Base-by-base conservation (phyloP, 2,329 filamentous ascomycete genomes). In the Fusarium scirpi region DNA sequence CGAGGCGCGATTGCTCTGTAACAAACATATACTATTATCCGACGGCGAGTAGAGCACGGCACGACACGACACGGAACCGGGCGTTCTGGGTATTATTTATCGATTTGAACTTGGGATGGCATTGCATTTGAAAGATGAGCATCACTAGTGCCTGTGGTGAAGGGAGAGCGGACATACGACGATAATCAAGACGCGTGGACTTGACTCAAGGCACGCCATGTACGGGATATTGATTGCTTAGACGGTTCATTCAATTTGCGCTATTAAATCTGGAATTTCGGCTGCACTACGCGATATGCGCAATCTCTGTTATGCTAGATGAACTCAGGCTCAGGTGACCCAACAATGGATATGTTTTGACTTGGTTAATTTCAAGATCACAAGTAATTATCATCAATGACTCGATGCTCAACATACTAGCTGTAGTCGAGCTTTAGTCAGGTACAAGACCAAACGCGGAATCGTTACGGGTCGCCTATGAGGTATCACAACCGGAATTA, bases 1-100 rank as follows among this genome's bases (percentile, higher is more conserved):
- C 87, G 92, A 78, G 94, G 94, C 70, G 92, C 93, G 67, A 97
- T 97, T 82, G 89, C 92, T 65, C 85, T 97, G 78, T 87, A 80
- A 80, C 63, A 57, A 70, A 70, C 58, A 69, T 29, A 27, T n/a
- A 53, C 51, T 45, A 44, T 43, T 47, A 54, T 56, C 58, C 57
- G 52, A 24, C 13, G 32, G 54, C 64, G 64, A 68, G 52, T 69
- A 67, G 61, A 76, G 47, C 41, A 76, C 65, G 65, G 47, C 41
- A 76, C 64, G 65, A 74, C 60, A 43, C 65, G 64, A 71, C 58
- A 67, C 65, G 58, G 69, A 68, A 74, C 66, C 65, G 38, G 76
- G 76, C 76, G 76, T 77, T 76, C 67, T 74, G 58, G 74, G 49
- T 58, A 69, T 56, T 54, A 41, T 64, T 61, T 60, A 68, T 74